Evolutionary conservation across 1,284 basidiomycete genomes (phyloP), one percentile per base, ranked within the genome.

Genomic region (Clitocybe nebularis): DNA sequence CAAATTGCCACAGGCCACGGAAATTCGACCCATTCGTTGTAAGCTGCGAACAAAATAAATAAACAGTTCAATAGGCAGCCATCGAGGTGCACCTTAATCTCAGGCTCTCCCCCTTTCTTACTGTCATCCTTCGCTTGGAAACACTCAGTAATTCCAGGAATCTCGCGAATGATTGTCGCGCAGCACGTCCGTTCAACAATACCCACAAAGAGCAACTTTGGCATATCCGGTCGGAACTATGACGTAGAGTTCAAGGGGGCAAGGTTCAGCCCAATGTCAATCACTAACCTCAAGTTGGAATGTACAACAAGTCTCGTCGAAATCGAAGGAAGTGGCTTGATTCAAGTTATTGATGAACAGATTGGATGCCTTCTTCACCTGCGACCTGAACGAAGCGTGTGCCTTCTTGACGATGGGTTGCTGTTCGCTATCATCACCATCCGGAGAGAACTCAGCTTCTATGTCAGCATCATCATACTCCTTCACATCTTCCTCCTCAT

Each of bases 1-100:
- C 84, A 58, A 92, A 91, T 45, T 81, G 73, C 94, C 96, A 98
- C 56, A 97, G 80, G 16, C 93, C 94, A 30, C 72, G 72, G 56
- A 99, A 79, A 66, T 98, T 99, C 33, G 92, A 94, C 7, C 93
- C 93, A 59, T 96, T 90, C 0, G 88, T 90, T 23, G 82, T 81
- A 14, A 90, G 68, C 85, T 89, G 54, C 17, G 30, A 22, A 33
- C 20, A n/a, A 24, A 38, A 41, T 22, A 49, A 36, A 36, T 23
- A 30, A 3, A 36, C 25, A 14, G 3, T 28, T 33, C 41, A 23
- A 25, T 48, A 26, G 47, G 10, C 32, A 24, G 24, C 23, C 20
- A 14, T 32, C 34, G 19, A 37, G 26, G 42, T 69, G 41, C 50
- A 84, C 85, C 63, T 76, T 77, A 48, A 75, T 68, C 37, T 67